Base-by-base conservation (phyloP, 805 yeast species). In the Myxozyma mucilagina region DNA sequence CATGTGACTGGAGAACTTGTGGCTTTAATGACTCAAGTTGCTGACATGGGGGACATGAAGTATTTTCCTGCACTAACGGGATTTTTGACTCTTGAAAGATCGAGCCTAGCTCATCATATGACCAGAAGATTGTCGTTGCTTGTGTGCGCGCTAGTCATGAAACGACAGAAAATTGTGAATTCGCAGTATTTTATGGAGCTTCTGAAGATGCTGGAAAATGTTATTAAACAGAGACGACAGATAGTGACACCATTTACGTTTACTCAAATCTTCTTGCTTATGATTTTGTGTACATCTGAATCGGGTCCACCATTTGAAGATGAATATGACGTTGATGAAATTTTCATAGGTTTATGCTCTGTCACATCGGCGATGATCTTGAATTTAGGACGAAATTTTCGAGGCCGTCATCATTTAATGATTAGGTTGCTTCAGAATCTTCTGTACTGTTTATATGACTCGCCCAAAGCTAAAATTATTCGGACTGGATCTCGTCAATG, bases 321-420 rank as follows among this genome's bases (percentile, higher is more conserved):
- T 18, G 57, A 57, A 0, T 53, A 61, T 11, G 61, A 42, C 1
- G 44, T 69, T 14, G 73, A 72, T 45, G 74, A 71, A 0, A 53
- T 76, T 1, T 85, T 78, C 68, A 57, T 73, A 1, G 63, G 69
- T 4, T 65, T 82, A 3, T 76, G 84, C 5, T 82, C 81, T 56
- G 74, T 84, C 0, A 67, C 87, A 31, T 85, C 96, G 0, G 79
- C 81, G 41, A 74, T 89, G 1, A 71, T 92, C 8, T 74, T 90
- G 32, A 80, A 80, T 69, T 94, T 90, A 68, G 80, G 97, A 56
- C 82, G 77, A 70, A 82, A 90, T 68, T 75, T 92, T 18, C 78
- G 86, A 0, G 84, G 86, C 41, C 83, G 97, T 70, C 85, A 89
- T 69, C 96, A 90, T 71, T 69, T 91, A 48, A 66, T 90, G 2